These are phyloP conservation scores for Aotearoamyces nothofagi DNA, from an alignment of 2,329 filamentous ascomycete species.

Conservation along the genomic window DNA sequence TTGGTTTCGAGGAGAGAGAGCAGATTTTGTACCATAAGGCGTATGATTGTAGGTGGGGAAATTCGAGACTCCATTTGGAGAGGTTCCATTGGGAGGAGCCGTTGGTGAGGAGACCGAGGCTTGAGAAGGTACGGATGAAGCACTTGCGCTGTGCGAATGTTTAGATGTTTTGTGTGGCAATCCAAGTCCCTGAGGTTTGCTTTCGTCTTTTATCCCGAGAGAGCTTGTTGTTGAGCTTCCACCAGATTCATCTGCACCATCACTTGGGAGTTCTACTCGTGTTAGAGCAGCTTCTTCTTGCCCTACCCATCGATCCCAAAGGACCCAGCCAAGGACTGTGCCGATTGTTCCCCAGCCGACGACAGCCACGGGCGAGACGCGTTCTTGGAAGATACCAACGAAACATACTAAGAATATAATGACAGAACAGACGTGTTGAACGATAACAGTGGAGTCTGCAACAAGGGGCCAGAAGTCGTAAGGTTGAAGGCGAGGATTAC, in stretches of 20 bases:
- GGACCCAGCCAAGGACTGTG: conserved; percentile 74
- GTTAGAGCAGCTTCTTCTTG: conserved; percentile 37
- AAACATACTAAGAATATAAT: conserved; percentile 93
- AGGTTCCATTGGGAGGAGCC: conserved; percentile 5
- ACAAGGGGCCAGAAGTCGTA: conserved; percentile 98
- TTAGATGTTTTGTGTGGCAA: conserved; percentile 18
- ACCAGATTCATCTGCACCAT: neutral
- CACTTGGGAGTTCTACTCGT: neutral
- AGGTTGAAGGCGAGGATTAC: conserved; percentile 81
- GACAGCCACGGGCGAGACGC: conserved; percentile 79
- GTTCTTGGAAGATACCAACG: conserved; percentile 72
- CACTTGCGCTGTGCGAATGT: conserved; percentile 31
- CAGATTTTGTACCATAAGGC: no score
- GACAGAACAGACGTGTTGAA: conserved; percentile 92
- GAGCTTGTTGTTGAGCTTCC: conserved; percentile 3
- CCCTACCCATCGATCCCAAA: conserved; percentile 86
- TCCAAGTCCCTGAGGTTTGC: conserved; percentile 22
- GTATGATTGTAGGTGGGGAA: no score
- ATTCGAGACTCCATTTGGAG: conserved; percentile 8
- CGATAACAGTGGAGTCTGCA: conserved; percentile 87
- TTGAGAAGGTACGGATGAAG: neutral
- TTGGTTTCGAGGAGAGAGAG: conserved; percentile 28
- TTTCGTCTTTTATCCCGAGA: conserved; percentile 6
- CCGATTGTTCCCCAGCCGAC: conserved; percentile 72
- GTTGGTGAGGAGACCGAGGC: neutral